phyloP scores from a whole-genome alignment of 2,329 filamentous ascomycete genomes.

The Berkeleyomyces rouxiae region DNA sequence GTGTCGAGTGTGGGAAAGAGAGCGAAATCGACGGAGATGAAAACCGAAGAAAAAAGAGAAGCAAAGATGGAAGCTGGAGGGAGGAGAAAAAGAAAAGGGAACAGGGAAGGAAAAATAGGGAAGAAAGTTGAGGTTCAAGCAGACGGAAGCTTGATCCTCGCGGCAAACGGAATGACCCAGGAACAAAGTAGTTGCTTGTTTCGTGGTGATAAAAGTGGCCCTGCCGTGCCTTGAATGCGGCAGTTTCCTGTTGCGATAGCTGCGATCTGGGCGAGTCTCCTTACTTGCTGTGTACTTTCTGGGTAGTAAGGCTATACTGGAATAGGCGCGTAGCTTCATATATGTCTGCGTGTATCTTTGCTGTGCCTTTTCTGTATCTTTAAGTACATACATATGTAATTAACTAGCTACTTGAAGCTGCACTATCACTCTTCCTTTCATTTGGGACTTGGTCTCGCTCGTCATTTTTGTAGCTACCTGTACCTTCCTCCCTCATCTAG shows the following conservation, averaged over 20 bases:
- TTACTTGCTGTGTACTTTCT: background rate
- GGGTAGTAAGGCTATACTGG: too few relatives aligned
- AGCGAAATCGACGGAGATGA: background rate
- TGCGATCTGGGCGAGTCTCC: too few relatives aligned
- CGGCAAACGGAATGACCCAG: background rate
- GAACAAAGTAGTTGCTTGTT: background rate
- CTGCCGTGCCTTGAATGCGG: background rate
- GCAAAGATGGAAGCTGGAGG: background rate
- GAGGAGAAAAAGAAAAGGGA: background rate
- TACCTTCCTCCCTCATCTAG: background rate
- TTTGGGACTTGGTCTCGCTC: background rate
- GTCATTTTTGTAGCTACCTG: background rate
- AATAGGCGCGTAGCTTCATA: background rate
- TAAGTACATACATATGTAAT: background rate
- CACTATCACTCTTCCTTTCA: background rate
- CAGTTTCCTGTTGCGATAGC: background rate
- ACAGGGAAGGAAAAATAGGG: background rate
- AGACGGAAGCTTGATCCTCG: background rate
- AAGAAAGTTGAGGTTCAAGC: background rate
- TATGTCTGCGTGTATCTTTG: background rate
- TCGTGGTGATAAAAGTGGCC: background rate
- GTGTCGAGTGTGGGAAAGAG: background rate
- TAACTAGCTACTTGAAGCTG: background rate
- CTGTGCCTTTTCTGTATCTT: background rate
- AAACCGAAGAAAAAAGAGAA: background rate